Evolutionary conservation across 2,329 filamentous ascomycete species (phyloP).

Genomic region (Coleophoma eucalyptorum): DNA sequence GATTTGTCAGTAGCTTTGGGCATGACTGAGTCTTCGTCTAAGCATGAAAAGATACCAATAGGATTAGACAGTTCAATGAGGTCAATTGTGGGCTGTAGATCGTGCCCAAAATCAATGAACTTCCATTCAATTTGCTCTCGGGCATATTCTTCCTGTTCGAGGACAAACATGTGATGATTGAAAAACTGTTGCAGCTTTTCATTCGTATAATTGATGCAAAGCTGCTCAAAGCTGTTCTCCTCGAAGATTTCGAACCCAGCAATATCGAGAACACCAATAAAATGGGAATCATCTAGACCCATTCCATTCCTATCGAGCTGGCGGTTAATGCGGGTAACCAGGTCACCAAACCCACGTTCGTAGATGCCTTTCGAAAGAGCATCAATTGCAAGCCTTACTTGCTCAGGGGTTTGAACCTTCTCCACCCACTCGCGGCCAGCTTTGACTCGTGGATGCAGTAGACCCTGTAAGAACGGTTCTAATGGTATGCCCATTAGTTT

Average conservation of each 20-base stretch:
- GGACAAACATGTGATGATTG: constrained; percentile 99
- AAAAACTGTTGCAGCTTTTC: constrained; percentile 99
- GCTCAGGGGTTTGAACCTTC: constrained; percentile 95
- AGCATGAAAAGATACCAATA: constrained; percentile 96
- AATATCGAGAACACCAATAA: constrained; percentile 98
- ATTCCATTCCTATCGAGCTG: constrained; percentile 85
- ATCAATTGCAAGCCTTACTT: constrained; percentile 85
- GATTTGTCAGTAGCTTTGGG: constrained; percentile 96
- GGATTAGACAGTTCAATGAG: constrained; percentile 94
- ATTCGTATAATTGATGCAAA: constrained; percentile 99
- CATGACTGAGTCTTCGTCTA: constrained; percentile 98
- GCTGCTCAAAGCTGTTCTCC: constrained; percentile 95
- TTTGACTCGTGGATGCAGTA: constrained; percentile 91
- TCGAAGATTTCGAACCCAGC: constrained; percentile 99
- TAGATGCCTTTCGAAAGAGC: constrained; percentile 96
- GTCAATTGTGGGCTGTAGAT: constrained; percentile 95
- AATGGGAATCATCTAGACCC: constrained; percentile 82
- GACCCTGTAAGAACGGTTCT: constrained; percentile 81
- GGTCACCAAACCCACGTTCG: constrained; percentile 89
- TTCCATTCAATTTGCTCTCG: constrained; percentile 99
- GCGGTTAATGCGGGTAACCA: constrained; percentile 86
- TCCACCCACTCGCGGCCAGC: constrained; percentile 98
- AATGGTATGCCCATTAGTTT: constrained; percentile 77
- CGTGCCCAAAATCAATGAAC: constrained; percentile 97
- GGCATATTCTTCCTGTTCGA: constrained; percentile 97